Evolutionary conservation across 2,329 filamentous ascomycete species (phyloP).

Genomic region (Cytospora paraplurivora): DNA sequence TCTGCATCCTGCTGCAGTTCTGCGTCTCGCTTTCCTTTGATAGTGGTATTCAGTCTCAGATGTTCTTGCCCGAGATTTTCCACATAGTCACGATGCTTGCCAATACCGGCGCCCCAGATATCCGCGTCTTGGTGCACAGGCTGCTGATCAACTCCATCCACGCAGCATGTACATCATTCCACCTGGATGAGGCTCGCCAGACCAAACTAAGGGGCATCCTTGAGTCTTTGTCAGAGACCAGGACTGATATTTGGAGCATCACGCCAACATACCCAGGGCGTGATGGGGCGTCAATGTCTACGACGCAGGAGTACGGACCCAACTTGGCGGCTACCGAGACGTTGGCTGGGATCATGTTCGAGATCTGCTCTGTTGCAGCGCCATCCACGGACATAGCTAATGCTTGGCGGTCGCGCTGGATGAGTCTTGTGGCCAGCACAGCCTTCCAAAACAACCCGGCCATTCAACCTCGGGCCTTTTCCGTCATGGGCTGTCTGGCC

Average conservation of each 20-base stretch:
- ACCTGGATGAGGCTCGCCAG: conserved; percentile 60
- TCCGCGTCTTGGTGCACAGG: conserved; percentile 62
- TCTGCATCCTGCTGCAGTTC: conserved; percentile 67
- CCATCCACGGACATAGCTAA: conserved; percentile 67
- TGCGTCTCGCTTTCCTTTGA: conserved; percentile 69
- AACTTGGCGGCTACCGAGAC: conserved; percentile 61
- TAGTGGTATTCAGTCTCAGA: conserved; percentile 66
- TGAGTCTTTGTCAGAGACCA: conserved; percentile 61
- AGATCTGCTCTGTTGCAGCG: conserved; percentile 64
- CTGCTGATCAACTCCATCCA: conserved; percentile 69
- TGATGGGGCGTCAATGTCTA: conserved; percentile 58
- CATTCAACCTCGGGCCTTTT: conserved; percentile 69
- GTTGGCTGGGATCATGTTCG: conserved; percentile 62
- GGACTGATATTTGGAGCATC: conserved; percentile 59
- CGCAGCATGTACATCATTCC: conserved; percentile 67
- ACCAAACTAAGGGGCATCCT: conserved; percentile 59
- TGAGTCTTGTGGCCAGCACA: conserved; percentile 72
- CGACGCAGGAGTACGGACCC: conserved; percentile 54
- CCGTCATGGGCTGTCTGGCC: conserved; percentile 71
- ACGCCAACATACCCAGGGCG: conserved; percentile 45
- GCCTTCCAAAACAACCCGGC: conserved; percentile 74
- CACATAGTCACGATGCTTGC: conserved; percentile 72
- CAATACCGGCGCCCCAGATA: conserved; percentile 61
- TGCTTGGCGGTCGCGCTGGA: conserved; percentile 71
- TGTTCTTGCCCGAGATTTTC: conserved; percentile 70